phyloP scores from a whole-genome alignment of 106 monocot genomes.

The Dactylorhiza incarnata region DNA sequence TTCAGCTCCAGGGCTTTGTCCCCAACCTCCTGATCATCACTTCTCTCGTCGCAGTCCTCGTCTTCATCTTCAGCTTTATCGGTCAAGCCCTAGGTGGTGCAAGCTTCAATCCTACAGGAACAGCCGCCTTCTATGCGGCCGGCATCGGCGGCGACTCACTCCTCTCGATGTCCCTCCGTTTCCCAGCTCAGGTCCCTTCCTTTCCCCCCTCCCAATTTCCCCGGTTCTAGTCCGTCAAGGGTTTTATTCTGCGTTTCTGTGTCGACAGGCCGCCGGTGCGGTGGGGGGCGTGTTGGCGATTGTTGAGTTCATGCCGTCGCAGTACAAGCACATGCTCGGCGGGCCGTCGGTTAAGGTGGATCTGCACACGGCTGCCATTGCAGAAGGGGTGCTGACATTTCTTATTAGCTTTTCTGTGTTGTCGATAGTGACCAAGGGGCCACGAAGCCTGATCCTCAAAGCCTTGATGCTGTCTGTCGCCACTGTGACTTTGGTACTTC shows the following conservation, averaged over 20 bases:
- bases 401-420: constrained; percentile 63
- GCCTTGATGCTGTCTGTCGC: constrained; percentile 48
- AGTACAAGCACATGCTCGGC: constrained; percentile 76
- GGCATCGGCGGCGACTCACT: constrained; percentile 49
- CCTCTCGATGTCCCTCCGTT: constrained; percentile 78
- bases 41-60: constrained; percentile 37
- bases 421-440: constrained; percentile 62
- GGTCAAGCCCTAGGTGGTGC: constrained; percentile 63
- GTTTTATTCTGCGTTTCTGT: not conserved
- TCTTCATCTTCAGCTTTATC: constrained; percentile 50
- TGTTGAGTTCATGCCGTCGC: constrained; percentile 58
- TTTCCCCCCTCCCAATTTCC: not conserved
- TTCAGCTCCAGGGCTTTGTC: constrained; percentile 23
- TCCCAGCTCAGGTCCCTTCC: constrained; percentile 77
- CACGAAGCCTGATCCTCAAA: constrained; percentile 49
- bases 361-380: constrained; percentile 65
- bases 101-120: constrained; percentile 75
- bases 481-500: constrained; percentile 50
- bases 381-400: constrained; percentile 82
- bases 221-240: not conserved
- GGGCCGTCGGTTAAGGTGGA: constrained; percentile 85
- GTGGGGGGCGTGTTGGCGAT: constrained; percentile 70
- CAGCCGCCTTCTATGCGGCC: constrained; percentile 85
- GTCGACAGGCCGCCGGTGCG: constrained; percentile 58
- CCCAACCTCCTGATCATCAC: constrained; percentile 40